Evolutionary conservation across 208 protist species (phyloP).

Genomic region (Tritrichomonas musculus): DNA sequence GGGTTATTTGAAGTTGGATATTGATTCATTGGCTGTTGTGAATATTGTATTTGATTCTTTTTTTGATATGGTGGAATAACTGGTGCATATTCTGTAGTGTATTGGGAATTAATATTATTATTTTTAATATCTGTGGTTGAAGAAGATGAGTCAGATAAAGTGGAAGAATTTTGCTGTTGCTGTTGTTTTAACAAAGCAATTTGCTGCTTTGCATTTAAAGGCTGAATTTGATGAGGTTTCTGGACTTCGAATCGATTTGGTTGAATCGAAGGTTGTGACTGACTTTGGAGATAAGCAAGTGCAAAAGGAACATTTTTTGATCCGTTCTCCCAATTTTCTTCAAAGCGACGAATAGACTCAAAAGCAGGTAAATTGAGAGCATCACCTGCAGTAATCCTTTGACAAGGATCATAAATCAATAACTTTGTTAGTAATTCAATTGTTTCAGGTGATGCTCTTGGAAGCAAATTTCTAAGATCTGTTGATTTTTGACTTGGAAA

Average conservation of each 20-base stretch:
- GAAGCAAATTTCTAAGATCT: neutral
- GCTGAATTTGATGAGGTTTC: too few relatives aligned
- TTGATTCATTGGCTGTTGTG: too few relatives aligned
- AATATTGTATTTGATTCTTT: too few relatives aligned
- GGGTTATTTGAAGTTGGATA: too few relatives aligned
- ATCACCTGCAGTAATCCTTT: slow-evolving; percentile 6
- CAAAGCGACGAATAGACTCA: neutral
- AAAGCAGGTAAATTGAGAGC: neutral
- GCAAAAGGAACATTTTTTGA: neutral
- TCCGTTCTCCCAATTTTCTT: neutral
- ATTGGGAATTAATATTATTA: too few relatives aligned
- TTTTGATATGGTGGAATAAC: too few relatives aligned
- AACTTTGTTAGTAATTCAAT: neutral
- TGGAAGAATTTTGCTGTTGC: too few relatives aligned
- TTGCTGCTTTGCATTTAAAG: too few relatives aligned
- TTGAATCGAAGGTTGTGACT: neutral
- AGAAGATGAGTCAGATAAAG: too few relatives aligned
- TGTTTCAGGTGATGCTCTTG: neutral
- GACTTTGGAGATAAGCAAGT: neutral
- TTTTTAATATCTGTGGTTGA: neutral
- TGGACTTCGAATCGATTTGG: too few relatives aligned
- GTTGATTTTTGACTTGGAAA: neutral
- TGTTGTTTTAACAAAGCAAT: too few relatives aligned
- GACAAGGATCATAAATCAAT: neutral
- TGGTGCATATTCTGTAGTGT: too few relatives aligned